Evolutionary conservation across 2,329 filamentous ascomycete species (phyloP).

Genomic region (Aureobasidium subglaciale): DNA sequence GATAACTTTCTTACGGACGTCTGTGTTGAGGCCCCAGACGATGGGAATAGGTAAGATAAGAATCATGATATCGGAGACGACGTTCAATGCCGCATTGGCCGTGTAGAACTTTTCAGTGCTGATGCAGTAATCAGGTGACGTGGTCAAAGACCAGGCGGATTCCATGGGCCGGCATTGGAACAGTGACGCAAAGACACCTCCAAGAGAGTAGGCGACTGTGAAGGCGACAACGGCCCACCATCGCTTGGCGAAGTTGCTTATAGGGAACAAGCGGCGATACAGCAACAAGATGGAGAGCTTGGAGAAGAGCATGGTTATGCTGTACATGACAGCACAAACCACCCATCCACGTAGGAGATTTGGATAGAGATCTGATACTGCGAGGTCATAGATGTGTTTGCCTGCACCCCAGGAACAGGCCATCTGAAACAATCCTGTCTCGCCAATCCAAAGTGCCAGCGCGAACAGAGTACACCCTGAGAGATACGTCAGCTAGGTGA

Average conservation of each 20-base stretch:
- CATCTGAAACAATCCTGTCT: constrained; percentile 3
- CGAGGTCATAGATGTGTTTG: constrained; percentile 11
- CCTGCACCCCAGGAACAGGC: neutral
- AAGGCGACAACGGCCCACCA: constrained; percentile 12
- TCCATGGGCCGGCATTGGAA: constrained; percentile 12
- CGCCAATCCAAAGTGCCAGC: neutral
- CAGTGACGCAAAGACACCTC: neutral
- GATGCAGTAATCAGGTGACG: neutral
- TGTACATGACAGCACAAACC: constrained; percentile 5
- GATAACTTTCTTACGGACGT: constrained; percentile 46
- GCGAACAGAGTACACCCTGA: constrained; percentile 6
- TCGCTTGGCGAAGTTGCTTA: neutral
- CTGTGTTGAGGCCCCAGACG: constrained; percentile 44
- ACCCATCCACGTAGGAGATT: neutral
- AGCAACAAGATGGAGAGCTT: constrained; percentile 15
- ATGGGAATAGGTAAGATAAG: constrained; percentile 51
- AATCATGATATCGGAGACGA: constrained; percentile 46
- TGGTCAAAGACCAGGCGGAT: neutral
- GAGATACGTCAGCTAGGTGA: neutral
- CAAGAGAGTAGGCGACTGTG: constrained; percentile 10
- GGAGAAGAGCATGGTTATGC: constrained; percentile 20
- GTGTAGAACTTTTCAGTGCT: constrained; percentile 5
- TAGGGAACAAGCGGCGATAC: constrained; percentile 13
- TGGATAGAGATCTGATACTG: neutral
- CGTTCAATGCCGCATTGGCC: constrained; percentile 9